A percentile compares a stretch with the other conserved stretches of the same genome.
phyloP scores from a whole-genome alignment of 257 asterid genomes.

The Sherardia arvensis region DNA sequence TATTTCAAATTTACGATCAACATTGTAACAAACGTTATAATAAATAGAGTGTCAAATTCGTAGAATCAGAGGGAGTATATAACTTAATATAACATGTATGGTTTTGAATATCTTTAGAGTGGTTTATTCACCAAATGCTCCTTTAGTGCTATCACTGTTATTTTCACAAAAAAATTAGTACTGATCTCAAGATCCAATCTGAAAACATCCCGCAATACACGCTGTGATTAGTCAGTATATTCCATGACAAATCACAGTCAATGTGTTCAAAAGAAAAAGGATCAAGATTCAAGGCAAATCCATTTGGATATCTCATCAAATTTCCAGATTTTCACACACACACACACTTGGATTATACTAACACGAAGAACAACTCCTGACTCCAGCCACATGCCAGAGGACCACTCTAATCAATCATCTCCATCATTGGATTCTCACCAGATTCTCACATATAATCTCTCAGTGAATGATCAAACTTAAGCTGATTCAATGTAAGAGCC shows the following conservation, averaged over 20 bases:
- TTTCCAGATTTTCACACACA: background rate
- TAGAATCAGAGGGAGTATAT: too few relatives aligned
- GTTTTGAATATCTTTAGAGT: too few relatives aligned
- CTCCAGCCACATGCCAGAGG: background rate
- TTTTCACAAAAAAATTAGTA: too few relatives aligned
- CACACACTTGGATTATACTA: background rate
- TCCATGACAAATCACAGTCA: background rate
- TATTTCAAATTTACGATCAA: too few relatives aligned
- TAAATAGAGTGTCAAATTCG: too few relatives aligned
- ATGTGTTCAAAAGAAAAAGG: background rate
- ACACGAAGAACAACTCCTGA: background rate
- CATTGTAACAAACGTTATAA: too few relatives aligned
- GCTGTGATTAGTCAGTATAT: background rate
- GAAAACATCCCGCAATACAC: slow-evolving; percentile 2
- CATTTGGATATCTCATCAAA: background rate
- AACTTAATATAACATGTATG: too few relatives aligned
- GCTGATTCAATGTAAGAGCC: background rate
- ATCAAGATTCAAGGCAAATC: background rate
- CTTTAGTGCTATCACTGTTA: too few relatives aligned
- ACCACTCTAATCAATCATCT: background rate
- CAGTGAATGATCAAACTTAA: background rate
- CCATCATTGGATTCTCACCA: background rate
- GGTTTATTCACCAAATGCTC: too few relatives aligned
- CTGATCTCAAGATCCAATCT: background rate
- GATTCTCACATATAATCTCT: background rate